These are phyloP conservation scores for Ophiocordyceps unilateralis DNA, from an alignment of 2,329 filamentous ascomycete species.

Conservation along the genomic window DNA sequence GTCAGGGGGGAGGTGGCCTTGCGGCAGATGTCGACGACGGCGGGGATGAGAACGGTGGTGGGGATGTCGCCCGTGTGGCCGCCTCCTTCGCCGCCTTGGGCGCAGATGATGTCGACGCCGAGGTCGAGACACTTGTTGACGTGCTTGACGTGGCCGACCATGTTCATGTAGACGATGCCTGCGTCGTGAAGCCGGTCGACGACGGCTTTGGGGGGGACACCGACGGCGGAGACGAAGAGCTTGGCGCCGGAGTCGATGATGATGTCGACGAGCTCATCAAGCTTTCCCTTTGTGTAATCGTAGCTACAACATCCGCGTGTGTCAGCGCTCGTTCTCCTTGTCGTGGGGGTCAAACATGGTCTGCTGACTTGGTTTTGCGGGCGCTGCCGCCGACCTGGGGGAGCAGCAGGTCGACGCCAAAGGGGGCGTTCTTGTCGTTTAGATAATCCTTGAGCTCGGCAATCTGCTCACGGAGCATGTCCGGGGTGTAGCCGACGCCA, in stretches of 20 bases:
- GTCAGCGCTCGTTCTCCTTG: background rate
- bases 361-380: conserved; percentile 87
- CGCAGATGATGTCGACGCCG: conserved; percentile 92
- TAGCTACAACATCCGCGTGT: conserved; percentile 43
- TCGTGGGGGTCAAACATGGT: conserved; percentile 10
- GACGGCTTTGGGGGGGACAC: conserved; percentile 73
- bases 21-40: conserved; percentile 67
- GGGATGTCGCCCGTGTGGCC: conserved; percentile 92
- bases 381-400: conserved; percentile 90
- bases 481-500: conserved; percentile 86
- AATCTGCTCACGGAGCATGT: conserved; percentile 93
- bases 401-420: conserved; percentile 83
- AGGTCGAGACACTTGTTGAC: conserved; percentile 88
- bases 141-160: conserved; percentile 99
- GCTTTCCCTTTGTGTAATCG: conserved; percentile 99
- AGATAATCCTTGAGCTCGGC: conserved; percentile 82
- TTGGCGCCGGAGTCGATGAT: conserved; percentile 83
- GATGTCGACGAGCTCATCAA: conserved; percentile 75
- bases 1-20: conserved; percentile 76
- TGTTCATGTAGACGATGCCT: conserved; percentile 97
- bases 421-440: conserved; percentile 80
- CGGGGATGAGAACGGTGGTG: conserved; percentile 81
- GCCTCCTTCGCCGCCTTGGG: conserved; percentile 93
- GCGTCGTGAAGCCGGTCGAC: conserved; percentile 79
- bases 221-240: conserved; percentile 93